These are phyloP conservation scores for Gypsophila paniculata DNA, from an alignment of 179 eudicot species.

Conservation along the genomic window DNA sequence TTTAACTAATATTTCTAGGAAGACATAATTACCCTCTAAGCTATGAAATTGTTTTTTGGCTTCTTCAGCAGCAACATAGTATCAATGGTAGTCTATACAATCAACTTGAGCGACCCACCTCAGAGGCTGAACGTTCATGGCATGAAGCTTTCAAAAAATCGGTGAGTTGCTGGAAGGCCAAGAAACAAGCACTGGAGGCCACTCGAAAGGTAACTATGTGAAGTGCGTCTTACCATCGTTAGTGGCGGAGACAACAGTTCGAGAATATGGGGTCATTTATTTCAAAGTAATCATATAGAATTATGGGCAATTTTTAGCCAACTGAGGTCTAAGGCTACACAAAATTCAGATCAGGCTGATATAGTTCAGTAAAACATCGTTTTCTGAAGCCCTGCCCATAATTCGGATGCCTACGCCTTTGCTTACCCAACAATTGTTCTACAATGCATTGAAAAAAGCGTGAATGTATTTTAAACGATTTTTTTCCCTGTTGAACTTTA, in stretches of 20 bases:
- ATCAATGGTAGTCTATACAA: slow-evolving; percentile 46
- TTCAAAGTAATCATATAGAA: too few relatives aligned
- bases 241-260: not conserved
- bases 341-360: too few relatives aligned
- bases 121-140: slow-evolving; percentile 52
- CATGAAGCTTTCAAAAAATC: slow-evolving; percentile 71
- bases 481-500: too few relatives aligned
- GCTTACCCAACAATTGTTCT: too few relatives aligned
- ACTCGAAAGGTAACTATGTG: slow-evolving; percentile 46
- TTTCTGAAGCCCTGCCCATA: too few relatives aligned
- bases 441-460: too few relatives aligned
- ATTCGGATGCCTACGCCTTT: too few relatives aligned
- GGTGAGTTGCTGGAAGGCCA: slow-evolving; percentile 59
- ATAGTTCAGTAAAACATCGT: too few relatives aligned
- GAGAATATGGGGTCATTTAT: not conserved
- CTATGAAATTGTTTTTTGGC: slow-evolving; percentile 17
- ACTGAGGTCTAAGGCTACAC: too few relatives aligned
- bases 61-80: slow-evolving; percentile 43
- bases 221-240: not conserved
- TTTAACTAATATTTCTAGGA: not conserved
- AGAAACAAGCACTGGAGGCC: slow-evolving; percentile 61
- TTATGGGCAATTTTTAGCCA: too few relatives aligned
- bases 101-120: slow-evolving; percentile 53
- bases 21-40: not conserved
- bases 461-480: too few relatives aligned